phyloP scores from a whole-genome alignment of 805 yeast genomes.

The Yamadazyma phyllophila region DNA sequence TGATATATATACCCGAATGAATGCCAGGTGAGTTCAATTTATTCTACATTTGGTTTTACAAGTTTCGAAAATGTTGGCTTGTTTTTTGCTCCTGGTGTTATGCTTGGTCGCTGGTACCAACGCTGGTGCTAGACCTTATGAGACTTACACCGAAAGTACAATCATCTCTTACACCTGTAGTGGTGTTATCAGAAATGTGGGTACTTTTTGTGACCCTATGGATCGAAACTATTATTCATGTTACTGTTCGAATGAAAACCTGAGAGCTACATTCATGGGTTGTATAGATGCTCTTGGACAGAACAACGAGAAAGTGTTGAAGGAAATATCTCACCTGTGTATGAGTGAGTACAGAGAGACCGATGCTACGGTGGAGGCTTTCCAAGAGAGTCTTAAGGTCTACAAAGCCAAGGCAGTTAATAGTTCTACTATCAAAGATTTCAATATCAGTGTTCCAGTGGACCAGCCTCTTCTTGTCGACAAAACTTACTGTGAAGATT shows the following conservation, averaged over 20 bases:
- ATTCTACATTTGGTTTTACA: not conserved
- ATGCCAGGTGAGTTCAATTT: not conserved
- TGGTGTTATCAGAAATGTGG: not conserved
- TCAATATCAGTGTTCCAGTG: slow-evolving; percentile 20
- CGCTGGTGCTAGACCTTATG: not conserved
- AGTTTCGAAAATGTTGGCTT: too few species aligned
- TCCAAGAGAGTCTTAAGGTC: slow-evolving; percentile 14
- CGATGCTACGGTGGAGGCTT: slow-evolving; percentile 19
- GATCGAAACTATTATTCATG: slow-evolving; percentile 15
- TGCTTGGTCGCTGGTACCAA: not conserved
- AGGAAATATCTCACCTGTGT: slow-evolving; percentile 18
- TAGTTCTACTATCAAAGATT: slow-evolving; percentile 20
- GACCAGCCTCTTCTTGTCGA: slow-evolving; percentile 23
- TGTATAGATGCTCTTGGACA: slow-evolving; percentile 15
- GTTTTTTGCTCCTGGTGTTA: not conserved
- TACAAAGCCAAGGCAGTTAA: slow-evolving; percentile 17
- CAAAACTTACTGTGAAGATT: not conserved
- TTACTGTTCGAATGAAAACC: slow-evolving; percentile 23
- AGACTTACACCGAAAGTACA: not conserved
- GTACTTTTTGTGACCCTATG: slow-evolving; percentile 9
- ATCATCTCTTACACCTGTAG: not conserved
- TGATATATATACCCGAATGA: not conserved
- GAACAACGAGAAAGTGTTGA: not conserved
- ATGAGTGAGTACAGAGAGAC: slow-evolving; percentile 13
- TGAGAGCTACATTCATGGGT: slow-evolving; percentile 31